phyloP scores from a whole-genome alignment of 345 rosid species.

The Camelina hispida region DNA sequence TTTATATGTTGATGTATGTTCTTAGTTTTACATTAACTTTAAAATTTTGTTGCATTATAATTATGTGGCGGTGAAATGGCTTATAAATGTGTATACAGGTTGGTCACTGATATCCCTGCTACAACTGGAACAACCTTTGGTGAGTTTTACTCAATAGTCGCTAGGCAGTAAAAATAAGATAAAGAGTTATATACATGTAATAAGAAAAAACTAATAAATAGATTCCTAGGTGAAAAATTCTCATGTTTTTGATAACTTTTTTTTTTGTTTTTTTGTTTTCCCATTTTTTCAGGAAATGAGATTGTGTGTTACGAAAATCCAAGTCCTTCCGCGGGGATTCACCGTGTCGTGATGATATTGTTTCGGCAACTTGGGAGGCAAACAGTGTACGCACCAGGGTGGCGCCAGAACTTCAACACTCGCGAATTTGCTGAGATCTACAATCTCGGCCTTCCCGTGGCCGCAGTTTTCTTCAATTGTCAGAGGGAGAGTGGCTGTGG shows the following conservation, averaged over 20 bases:
- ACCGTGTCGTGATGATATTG: conserved; percentile 66
- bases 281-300: conserved; percentile 66
- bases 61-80: not conserved
- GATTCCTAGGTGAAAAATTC: not conserved
- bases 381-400: conserved; percentile 85
- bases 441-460: conserved; percentile 81
- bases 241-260: conserved; percentile 1
- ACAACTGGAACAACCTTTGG: conserved; percentile 48
- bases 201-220: not conserved
- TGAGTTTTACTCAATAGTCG: conserved; percentile 25
- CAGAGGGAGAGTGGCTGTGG: conserved; percentile 85
- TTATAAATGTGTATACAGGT: conserved; percentile 28
- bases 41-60: not conserved
- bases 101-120: conserved; percentile 50
- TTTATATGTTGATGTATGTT: conserved; percentile 4
- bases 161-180: not conserved
- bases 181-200: conserved; percentile 1
- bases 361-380: conserved; percentile 84
- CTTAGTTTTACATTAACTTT: not conserved
- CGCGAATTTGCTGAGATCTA: conserved; percentile 86
- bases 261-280: not conserved
- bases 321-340: conserved; percentile 73
- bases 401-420: conserved; percentile 90
- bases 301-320: conserved; percentile 79
- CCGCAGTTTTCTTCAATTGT: conserved; percentile 80